Evolutionary conservation across 805 yeast species (phyloP), one percentile per base, ranked within the genome.

Genomic region (Candida maesae): DNA sequence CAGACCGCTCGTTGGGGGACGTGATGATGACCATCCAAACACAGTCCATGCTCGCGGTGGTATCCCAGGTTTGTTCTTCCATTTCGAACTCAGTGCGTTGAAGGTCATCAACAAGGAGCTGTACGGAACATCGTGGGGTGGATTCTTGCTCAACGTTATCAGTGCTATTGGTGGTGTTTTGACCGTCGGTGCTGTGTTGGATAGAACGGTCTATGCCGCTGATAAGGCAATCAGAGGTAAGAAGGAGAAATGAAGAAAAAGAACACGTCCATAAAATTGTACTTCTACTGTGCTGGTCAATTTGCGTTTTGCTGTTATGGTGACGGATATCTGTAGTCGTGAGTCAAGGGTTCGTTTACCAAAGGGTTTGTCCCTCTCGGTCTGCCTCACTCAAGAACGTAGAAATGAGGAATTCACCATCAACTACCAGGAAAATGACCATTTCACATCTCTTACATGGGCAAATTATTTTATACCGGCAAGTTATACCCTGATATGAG

Each of bases 121-220:
- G 35, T 70, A 70, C 43, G 60, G 61, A 14, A 83, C 81, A 59
- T 74, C 93, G 2, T 84, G 93, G 81, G 81, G 90, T 23, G 85
- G 89, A 2, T 89, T 90, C 58, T 55, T 88, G 19, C 67, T 89
- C 44, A 88, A 90, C 26, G 86, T 85, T 20, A 78, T 93, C 50
- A 84, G 96, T 41, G 87, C 95, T 7, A 74, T 91, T 30, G 98
- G 97, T 9, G 97, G 98, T 35, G 89, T 93, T 10, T 69, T 93
- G 44, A 90, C 96, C 20, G 89, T 91, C 20, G 98, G 95, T 9
- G 83, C 96, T 0, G 78, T 90, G 27, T 63, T 90, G 35, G 99
- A 93, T 61, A 76, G 88, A 45, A 80, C 95, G 3, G 84, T 89
- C 5, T 89, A 86, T 77, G 91, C 86, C 11, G 96, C 96, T 1